These are phyloP conservation scores for Lactuca saligna DNA, from an alignment of 129 eudicot species.

Conservation along the genomic window DNA sequence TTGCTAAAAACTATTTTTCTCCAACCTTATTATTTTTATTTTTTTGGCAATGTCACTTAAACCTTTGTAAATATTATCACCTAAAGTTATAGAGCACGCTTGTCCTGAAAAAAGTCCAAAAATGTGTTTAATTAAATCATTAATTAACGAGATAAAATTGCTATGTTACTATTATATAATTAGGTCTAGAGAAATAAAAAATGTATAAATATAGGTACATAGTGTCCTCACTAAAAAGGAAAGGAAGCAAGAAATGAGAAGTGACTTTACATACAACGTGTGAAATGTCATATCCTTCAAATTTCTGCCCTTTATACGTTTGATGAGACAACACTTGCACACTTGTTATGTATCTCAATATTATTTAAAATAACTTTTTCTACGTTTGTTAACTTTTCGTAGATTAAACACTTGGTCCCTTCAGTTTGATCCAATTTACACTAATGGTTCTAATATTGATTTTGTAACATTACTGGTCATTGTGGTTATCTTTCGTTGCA, in stretches of 20 bases:
- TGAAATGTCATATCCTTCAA: constrained; percentile 35
- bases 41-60: no score
- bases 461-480: no score
- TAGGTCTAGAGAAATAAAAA: constrained; percentile 10
- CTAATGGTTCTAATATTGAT: no score
- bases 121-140: background rate
- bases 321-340: constrained; percentile 35
- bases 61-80: background rate
- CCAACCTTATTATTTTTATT: no score
- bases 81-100: background rate
- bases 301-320: constrained; percentile 24
- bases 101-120: background rate
- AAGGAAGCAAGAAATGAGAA: constrained; percentile 29
- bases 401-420: no score
- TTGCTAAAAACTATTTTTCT: no score
- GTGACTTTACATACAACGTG: constrained; percentile 41
- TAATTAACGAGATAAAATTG: background rate
- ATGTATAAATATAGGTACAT: constrained; percentile 31
- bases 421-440: no score
- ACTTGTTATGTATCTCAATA: constrained; percentile 9
- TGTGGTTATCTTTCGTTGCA: no score
- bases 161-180: constrained; percentile 2
- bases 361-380: no score
- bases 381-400: background rate
- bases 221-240: constrained; percentile 32